phyloP scores from a whole-genome alignment of 805 yeast genomes.

The Candida sithepensis region DNA sequence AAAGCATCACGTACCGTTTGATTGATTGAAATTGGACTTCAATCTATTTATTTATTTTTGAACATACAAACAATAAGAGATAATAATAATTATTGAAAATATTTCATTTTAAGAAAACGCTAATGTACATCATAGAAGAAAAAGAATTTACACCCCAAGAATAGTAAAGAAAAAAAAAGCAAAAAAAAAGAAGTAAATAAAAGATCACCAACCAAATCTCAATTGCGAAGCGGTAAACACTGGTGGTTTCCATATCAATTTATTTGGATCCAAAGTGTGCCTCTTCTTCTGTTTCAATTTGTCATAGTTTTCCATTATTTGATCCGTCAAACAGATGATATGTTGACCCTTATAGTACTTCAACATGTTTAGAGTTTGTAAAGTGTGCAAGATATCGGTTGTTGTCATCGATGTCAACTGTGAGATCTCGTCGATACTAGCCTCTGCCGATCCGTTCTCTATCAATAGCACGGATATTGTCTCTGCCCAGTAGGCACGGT shows the following conservation, averaged over 20 bases:
- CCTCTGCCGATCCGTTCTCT: slow-evolving; percentile 52
- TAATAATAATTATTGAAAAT: background rate
- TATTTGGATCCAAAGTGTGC: slow-evolving; percentile 69
- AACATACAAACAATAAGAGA: too few relatives aligned
- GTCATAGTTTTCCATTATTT: slow-evolving; percentile 72
- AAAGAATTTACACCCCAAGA: background rate
- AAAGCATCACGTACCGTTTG: slow-evolving; percentile 59
- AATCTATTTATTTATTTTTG: background rate
- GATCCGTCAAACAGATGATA: slow-evolving; percentile 80
- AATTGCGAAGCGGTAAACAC: slow-evolving; percentile 93
- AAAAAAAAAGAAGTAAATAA: background rate
- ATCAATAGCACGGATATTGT: slow-evolving; percentile 71
- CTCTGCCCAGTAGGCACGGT: slow-evolving; percentile 96
- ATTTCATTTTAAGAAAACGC: too few relatives aligned
- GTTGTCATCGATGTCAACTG: slow-evolving; percentile 91
- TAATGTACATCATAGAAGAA: background rate
- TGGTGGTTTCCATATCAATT: slow-evolving; percentile 91
- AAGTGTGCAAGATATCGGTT: slow-evolving; percentile 88
- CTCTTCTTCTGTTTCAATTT: slow-evolving; percentile 60
- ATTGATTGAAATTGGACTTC: slow-evolving; percentile 31
- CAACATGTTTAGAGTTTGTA: slow-evolving; percentile 85
- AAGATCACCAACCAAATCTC: slow-evolving; percentile 84
- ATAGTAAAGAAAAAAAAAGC: background rate
- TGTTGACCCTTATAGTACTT: slow-evolving; percentile 95
- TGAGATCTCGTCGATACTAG: slow-evolving; percentile 82